Conservation (phyloP, 495 filamentous ascomycete genomes). For the Xylaria acuta region DNA sequence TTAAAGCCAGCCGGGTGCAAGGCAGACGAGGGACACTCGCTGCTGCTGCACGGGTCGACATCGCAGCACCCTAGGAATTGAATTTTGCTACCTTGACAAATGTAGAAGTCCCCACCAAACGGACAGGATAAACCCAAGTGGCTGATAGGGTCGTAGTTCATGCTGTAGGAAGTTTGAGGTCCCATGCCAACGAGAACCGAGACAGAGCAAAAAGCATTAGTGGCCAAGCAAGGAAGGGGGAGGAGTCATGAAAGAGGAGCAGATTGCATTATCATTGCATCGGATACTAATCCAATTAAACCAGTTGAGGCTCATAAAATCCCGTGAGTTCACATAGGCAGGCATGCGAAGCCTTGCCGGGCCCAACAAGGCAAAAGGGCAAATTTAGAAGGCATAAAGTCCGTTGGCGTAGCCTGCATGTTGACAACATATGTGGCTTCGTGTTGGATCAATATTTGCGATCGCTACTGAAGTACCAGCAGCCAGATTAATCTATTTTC, state of each 20-base stretch:
- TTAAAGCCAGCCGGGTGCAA: conserved; percentile 36
- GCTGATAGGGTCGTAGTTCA: conserved; percentile 24
- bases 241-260: neutral
- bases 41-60: conserved; percentile 41
- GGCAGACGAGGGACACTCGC: conserved; percentile 31
- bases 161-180: conserved; percentile 4
- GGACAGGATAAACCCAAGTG: conserved; percentile 41
- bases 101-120: conserved; percentile 36
- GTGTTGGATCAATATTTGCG: neutral
- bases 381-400: neutral
- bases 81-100: conserved; percentile 33
- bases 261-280: neutral
- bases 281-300: neutral
- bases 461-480: neutral
- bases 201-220: neutral
- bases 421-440: neutral
- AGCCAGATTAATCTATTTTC: neutral
- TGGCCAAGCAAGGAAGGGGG: neutral
- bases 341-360: neutral
- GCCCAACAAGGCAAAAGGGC: neutral
- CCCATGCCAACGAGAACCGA: neutral
- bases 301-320: neutral
- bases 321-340: neutral
- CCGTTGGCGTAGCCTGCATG: neutral
- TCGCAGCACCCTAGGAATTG: conserved; percentile 46